phyloP scores from a whole-genome alignment of 2,329 filamentous ascomycete species.

The Gyromitra esculenta region DNA sequence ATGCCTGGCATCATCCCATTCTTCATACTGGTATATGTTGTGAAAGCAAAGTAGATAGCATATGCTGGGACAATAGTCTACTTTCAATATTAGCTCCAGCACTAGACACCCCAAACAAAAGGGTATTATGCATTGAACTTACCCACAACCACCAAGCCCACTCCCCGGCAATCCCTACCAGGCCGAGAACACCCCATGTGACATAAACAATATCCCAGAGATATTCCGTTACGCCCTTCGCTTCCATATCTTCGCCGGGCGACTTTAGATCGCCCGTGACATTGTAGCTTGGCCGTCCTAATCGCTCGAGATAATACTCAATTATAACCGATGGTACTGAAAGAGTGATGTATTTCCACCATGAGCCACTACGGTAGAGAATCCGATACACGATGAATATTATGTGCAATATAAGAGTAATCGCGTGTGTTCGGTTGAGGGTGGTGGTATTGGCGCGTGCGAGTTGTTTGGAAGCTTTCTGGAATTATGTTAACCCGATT shows the following conservation, averaged over 20 bases:
- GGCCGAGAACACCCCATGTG: constrained; percentile 79
- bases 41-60: constrained; percentile 63
- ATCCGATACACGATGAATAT: constrained; percentile 78
- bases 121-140: constrained; percentile 29
- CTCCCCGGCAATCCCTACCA: constrained; percentile 83
- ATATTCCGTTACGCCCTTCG: constrained; percentile 91
- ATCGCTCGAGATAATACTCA: constrained; percentile 84
- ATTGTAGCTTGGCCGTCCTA: constrained; percentile 77
- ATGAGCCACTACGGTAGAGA: constrained; percentile 68
- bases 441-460: constrained; percentile 81
- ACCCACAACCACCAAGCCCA: constrained; percentile 75
- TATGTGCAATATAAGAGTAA: constrained; percentile 75
- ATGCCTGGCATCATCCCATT: constrained; percentile 58
- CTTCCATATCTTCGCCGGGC: constrained; percentile 86
- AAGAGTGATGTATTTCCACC: constrained; percentile 72
- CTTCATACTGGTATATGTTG: constrained; percentile 64
- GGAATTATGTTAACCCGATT: background rate
- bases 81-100: background rate
- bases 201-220: constrained; percentile 98
- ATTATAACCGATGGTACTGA: constrained; percentile 79
- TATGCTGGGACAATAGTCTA: constrained; percentile 63
- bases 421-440: constrained; percentile 83
- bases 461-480: constrained; percentile 63
- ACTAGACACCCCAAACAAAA: background rate
- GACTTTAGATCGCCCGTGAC: constrained; percentile 71